A percentile compares a stretch with the other conserved stretches of the same genome.
Conservation (phyloP, 2,329 filamentous ascomycete genomes). For the Aureobasidium sp. region DNA sequence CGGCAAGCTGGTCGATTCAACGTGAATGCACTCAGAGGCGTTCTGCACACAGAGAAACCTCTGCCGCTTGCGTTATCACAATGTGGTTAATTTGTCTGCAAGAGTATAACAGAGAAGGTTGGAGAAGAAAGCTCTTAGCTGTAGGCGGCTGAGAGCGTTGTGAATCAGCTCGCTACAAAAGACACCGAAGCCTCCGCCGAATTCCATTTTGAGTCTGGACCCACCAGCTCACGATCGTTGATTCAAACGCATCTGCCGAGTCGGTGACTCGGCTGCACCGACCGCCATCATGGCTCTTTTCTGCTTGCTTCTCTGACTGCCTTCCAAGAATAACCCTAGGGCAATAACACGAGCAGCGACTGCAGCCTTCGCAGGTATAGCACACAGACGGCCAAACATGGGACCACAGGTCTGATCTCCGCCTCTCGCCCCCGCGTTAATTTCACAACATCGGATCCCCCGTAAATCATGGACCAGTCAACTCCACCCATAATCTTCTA, state of each 20-base stretch:
- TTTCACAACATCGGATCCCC: background rate
- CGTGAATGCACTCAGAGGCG: background rate
- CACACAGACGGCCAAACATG: background rate
- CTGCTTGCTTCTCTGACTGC: background rate
- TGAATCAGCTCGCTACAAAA: background rate
- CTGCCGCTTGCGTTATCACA: background rate
- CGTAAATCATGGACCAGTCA: background rate
- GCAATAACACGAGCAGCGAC: background rate
- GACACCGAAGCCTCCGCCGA: background rate
- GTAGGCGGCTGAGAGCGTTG: background rate
- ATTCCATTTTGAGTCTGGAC: background rate
- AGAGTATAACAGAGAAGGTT: too few species aligned
- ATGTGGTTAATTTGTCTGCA: too few species aligned
- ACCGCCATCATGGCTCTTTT: background rate
- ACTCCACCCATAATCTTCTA: background rate
- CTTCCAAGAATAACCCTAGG: background rate
- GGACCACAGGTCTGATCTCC: background rate
- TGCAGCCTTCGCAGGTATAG: background rate
- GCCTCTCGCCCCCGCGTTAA: background rate
- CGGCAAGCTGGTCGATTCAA: background rate
- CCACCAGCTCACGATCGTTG: background rate
- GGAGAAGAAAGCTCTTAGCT: too few species aligned
- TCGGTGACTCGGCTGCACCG: background rate
- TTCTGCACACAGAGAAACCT: background rate
- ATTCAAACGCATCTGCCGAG: background rate